Conservation (phyloP, 2,329 filamentous ascomycete species). For the Monosporascus cannonballus region DNA sequence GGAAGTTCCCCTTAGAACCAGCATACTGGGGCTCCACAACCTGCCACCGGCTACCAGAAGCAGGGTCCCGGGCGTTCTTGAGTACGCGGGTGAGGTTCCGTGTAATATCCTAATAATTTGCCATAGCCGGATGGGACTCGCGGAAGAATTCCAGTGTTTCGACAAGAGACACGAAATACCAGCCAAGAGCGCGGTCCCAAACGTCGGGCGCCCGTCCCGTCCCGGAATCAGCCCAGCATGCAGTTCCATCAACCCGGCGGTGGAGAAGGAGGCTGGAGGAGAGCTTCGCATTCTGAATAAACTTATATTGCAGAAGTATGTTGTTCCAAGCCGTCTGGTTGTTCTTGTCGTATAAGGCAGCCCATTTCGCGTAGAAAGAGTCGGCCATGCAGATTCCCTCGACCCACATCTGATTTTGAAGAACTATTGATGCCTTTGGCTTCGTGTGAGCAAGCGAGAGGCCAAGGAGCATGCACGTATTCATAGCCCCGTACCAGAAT, state of each 20-base stretch:
- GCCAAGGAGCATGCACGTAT: too few species aligned
- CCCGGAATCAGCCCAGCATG: slow-evolving; percentile 3
- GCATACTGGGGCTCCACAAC: background rate
- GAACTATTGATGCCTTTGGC: background rate
- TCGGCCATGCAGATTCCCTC: slow-evolving; percentile 36
- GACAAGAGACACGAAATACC: slow-evolving; percentile 20
- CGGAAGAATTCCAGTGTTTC: slow-evolving; percentile 19
- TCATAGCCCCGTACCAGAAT: background rate
- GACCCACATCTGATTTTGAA: slow-evolving; percentile 45
- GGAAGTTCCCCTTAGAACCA: background rate
- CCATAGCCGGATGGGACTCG: slow-evolving; percentile 10
- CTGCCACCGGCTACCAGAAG: background rate
- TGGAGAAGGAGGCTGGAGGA: background rate
- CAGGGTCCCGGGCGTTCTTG: background rate
- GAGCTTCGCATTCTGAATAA: slow-evolving; percentile 16
- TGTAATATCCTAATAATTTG: background rate
- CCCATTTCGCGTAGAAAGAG: slow-evolving; percentile 24
- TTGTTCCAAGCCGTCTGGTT: slow-evolving; percentile 23
- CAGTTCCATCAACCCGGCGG: background rate
- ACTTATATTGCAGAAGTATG: slow-evolving; percentile 19
- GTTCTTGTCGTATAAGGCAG: slow-evolving; percentile 13
- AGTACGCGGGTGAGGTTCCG: background rate
- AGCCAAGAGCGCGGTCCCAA: slow-evolving; percentile 19
- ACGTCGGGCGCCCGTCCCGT: slow-evolving; percentile 17
- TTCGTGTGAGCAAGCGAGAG: background rate